Base-by-base conservation (phyloP, 1,139 yeast species). In the Saccharomyces hybrid region DNA sequence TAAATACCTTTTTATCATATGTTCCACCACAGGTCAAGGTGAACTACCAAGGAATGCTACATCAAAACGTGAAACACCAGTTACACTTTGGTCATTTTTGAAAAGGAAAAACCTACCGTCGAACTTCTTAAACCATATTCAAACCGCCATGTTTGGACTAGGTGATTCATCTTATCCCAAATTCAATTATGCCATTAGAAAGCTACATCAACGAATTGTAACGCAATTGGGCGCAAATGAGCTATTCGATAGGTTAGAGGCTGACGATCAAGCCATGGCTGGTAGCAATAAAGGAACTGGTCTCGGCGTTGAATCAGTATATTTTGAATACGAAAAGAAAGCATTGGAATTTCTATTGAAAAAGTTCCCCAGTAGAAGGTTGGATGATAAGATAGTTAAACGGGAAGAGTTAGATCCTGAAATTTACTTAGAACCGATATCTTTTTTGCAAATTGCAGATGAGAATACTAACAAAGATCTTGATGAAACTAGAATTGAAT, bases 11-110 rank as follows among this genome's bases (percentile, higher is more conserved):
- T 76, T 91, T 4, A 73, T 91, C 1, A 67, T 93, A 5, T 86
- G 95, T 64, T 84, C 97, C 1, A 93, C 99, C 0, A 86, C 96
- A 0, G 99, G 98, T 3, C 98, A 93, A 68, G 99, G 99, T 16
- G 97, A 87, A 60, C 70, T 93, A 31, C 99, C 99, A 0, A 71
- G 87, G 50, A 88, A 89, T 66, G 85, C 87, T 2, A 68, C 54
- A 14, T 52, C 64, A n/a, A 53, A 52, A 20, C 66, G 64, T 20
- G 51, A 48, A 28, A 46, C 53, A 3, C 75, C 77, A 58, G 77
- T 58, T n/a, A 62, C 66, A 3, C 81, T 91, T 59, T 87, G 96
- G 95, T 77, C 78, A 60, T 82, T 85, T 57, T 69, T 93, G 59
- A 78, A 89, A 57, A 80, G 81, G 64, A 81, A 78, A 65, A 84